A percentile compares a stretch with the other conserved stretches of the same genome.
These are phyloP conservation scores for Zopfia rhizophila DNA, from an alignment of 2,329 filamentous ascomycete genomes.

Conservation along the genomic window DNA sequence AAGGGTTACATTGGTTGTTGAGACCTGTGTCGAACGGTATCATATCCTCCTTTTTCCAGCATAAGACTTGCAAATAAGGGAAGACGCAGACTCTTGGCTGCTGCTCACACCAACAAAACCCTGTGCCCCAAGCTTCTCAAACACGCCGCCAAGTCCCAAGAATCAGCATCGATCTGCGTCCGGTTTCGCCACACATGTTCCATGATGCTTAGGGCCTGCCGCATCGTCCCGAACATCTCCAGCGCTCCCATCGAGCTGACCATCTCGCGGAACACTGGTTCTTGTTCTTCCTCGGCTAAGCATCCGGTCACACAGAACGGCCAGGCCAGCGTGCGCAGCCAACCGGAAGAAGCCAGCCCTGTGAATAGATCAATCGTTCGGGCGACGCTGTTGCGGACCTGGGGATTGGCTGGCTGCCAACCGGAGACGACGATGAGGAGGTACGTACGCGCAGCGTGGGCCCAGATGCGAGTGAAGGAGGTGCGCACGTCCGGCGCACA, in stretches of 20 bases:
- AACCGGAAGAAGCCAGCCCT: slow-evolving; percentile 21
- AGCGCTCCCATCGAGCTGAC: slow-evolving; percentile 27
- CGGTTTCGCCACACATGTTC: slow-evolving; percentile 45
- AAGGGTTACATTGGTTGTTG: no score
- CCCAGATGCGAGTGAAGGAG: slow-evolving; percentile 29
- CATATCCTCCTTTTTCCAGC: no score
- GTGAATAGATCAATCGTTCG: slow-evolving; percentile 23
- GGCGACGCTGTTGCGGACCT: slow-evolving; percentile 25
- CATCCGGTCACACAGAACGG: slow-evolving; percentile 47
- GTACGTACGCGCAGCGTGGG: slow-evolving; percentile 33
- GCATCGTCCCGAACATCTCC: slow-evolving; percentile 36
- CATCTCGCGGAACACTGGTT: slow-evolving; percentile 36
- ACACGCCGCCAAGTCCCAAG: slow-evolving; percentile 40
- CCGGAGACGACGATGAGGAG: slow-evolving; percentile 32
- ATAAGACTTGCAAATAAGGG: no score
- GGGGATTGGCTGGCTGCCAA: slow-evolving; percentile 30
- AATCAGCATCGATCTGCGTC: slow-evolving; percentile 24
- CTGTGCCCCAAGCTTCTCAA: slow-evolving; percentile 42
- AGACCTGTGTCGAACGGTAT: no score
- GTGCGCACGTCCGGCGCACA: not conserved
- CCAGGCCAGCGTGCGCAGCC: slow-evolving; percentile 44
- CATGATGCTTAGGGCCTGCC: slow-evolving; percentile 49
- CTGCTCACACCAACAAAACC: slow-evolving; percentile 45
- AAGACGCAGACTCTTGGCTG: no score
- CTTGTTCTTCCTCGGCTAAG: no score